A percentile compares a stretch with the other conserved stretches of the same genome.
Evolutionary conservation across 768 basidiomycete species (phyloP).

Genomic region (Xerocomellus dryophilus): DNA sequence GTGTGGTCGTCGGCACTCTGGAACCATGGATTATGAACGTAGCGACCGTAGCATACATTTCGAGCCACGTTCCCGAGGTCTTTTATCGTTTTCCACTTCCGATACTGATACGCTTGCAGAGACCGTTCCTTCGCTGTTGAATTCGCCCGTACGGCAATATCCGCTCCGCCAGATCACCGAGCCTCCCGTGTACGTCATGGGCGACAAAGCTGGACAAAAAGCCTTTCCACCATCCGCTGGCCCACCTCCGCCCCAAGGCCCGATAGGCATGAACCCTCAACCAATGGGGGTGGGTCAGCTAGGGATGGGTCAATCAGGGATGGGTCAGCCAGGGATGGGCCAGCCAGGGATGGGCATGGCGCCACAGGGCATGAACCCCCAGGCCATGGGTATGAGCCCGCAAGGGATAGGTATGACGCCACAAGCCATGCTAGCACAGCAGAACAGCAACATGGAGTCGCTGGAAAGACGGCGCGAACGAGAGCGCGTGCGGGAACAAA

Average conservation of each 20-base stretch:
- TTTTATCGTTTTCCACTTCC: conserved; percentile 10
- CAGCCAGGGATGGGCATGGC: conserved; percentile 24
- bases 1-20: not conserved
- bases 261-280: conserved; percentile 27
- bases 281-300: conserved; percentile 25
- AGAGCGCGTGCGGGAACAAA: conserved; percentile 51
- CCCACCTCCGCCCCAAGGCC: conserved; percentile 31
- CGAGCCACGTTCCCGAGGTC: not conserved
- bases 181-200: conserved; percentile 64
- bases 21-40: not conserved
- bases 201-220: conserved; percentile 73
- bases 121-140: conserved; percentile 54
- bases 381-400: conserved; percentile 20
- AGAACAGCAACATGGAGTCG: conserved; percentile 69
- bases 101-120: conserved; percentile 38
- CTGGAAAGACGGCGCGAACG: conserved; percentile 62
- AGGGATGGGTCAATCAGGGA: too few relatives aligned
- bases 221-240: conserved; percentile 38
- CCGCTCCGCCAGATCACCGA: conserved; percentile 68
- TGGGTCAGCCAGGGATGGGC: too few relatives aligned
- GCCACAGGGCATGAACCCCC: conserved; percentile 27
- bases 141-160: conserved; percentile 64
- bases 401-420: conserved; percentile 31
- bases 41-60: not conserved
- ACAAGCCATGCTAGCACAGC: conserved; percentile 70